Evolutionary conservation across 192 early-diverging fungal genomes (phyloP).

Genomic region (Entomortierella parvispora): DNA sequence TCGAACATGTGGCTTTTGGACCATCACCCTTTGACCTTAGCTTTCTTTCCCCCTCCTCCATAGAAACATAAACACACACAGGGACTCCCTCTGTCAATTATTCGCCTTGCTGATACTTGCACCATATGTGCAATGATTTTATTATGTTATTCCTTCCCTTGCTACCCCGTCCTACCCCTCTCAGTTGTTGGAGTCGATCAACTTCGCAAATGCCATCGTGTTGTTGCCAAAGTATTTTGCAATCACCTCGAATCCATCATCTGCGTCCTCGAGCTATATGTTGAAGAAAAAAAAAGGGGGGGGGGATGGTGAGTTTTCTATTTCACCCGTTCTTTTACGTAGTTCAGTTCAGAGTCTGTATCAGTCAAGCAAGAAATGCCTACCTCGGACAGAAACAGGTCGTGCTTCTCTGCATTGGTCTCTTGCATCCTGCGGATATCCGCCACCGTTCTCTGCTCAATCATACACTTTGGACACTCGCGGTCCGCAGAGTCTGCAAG

Average conservation of each 20-base stretch:
- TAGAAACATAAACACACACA: no score
- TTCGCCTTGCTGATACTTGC: no score
- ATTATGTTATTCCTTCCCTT: no score
- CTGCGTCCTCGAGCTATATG: constrained; percentile 72
- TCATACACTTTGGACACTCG: constrained; percentile 84
- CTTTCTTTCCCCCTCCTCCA: no score
- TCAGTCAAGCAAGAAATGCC: background rate
- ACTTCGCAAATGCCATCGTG: constrained; percentile 72
- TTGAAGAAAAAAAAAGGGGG: constrained; percentile 7
- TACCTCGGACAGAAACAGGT: constrained; percentile 84
- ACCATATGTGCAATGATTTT: no score
- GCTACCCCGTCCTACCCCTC: no score
- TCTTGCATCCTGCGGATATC: constrained; percentile 86
- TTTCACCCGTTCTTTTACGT: no score
- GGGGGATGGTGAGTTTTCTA: no score
- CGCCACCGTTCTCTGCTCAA: constrained; percentile 84
- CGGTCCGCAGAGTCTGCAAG: constrained; percentile 61
- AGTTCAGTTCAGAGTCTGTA: no score
- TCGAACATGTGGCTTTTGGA: no score
- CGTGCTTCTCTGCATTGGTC: constrained; percentile 77
- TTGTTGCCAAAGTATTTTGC: constrained; percentile 94
- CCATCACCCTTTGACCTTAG: no score
- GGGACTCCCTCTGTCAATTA: no score
- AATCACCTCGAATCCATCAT: constrained; percentile 89
- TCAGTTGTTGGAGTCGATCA: constrained; percentile 56